Percentiles rank a stretch among this genome's conserved stretches.
phyloP scores from a whole-genome alignment of 78 protist species.

The Tieghemostelium lacteum region DNA sequence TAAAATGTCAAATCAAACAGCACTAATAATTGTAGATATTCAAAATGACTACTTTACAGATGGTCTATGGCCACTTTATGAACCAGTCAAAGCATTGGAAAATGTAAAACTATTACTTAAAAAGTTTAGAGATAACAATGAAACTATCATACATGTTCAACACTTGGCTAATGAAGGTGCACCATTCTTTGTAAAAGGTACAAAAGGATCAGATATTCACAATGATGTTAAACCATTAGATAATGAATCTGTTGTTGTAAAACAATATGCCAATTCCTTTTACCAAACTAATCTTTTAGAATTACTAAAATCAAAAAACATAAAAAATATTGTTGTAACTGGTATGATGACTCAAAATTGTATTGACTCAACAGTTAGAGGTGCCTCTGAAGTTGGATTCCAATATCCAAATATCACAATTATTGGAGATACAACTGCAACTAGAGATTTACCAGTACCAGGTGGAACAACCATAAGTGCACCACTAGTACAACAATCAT shows the following conservation, averaged over 20 bases:
- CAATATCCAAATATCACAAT: slow-evolving; percentile 4
- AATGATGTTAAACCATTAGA: background rate
- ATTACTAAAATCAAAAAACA: background rate
- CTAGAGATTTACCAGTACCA: slow-evolving; percentile 1
- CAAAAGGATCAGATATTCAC: slow-evolving; percentile 1
- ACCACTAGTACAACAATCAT: background rate
- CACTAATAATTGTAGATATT: slow-evolving; percentile 20
- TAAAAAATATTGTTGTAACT: background rate
- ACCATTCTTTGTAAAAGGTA: slow-evolving; percentile 36
- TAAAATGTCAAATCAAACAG: too few relatives aligned
- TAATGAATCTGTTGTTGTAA: background rate
- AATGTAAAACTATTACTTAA: background rate
- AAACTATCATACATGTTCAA: slow-evolving; percentile 10
- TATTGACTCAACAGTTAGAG: slow-evolving; percentile 4
- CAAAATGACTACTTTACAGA: slow-evolving; percentile 27
- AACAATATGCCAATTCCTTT: background rate
- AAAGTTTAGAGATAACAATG: background rate
- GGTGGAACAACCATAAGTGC: background rate
- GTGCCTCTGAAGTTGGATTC: background rate
- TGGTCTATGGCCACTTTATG: background rate
- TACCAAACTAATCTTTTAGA: background rate
- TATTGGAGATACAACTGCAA: slow-evolving; percentile 11
- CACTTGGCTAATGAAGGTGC: background rate
- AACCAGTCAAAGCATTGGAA: background rate
- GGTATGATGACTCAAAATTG: slow-evolving; percentile 37